Evolutionary conservation across 371 early-diverging fungal genomes (phyloP), one percentile per base, ranked within the genome.

Genomic region (Actinomortierella ambigua): DNA sequence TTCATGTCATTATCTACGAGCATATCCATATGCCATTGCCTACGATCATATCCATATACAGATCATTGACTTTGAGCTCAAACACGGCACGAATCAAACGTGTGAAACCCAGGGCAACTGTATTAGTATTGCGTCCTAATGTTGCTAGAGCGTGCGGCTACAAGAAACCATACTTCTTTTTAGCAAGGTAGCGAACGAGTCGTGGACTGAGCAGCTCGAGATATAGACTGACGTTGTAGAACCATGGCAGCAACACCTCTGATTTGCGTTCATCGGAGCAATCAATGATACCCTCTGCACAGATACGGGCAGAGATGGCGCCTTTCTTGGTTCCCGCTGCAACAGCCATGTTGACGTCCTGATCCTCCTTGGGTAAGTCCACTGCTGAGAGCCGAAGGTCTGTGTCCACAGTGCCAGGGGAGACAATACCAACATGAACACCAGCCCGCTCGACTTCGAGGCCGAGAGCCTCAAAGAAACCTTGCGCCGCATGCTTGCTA

Each of bases 401-500:
- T 0, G 94, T 93, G 39, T 81, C 86, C 0, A 94, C 93, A 0
- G 93, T 90, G 0, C 89, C 95, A 18, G 94, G 93, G 55, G 89
- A 87, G 0, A 85, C 82, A 7, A 93, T 68, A 3, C 88, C 85
- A 8, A 95, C 81, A 48, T 84, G 83, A 1, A 93, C 82, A 17
- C 81, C 81, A 2, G 77, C 73, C 3, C 64, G 55, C 2, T 75
- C 78, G 7, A 93, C 69, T 64, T 95, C 96, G 64, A 94, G 89
- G 0, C 95, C 82, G 27, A 95, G 63, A 1, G 95, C 86, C 49
- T 88, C 86, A 77, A 95, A 95, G 75, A 90, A 95, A 0, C 94
- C 95, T 29, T 90, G 88, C 8, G 93, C 77, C 0, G 95, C 95
- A 65, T 90, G 90, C 56, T 95, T 95, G 49, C 90, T 85, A 0